Percentiles rank a stretch among this genome's conserved stretches.
phyloP scores from a whole-genome alignment of 345 rosid species.

The Psidium guajava region DNA sequence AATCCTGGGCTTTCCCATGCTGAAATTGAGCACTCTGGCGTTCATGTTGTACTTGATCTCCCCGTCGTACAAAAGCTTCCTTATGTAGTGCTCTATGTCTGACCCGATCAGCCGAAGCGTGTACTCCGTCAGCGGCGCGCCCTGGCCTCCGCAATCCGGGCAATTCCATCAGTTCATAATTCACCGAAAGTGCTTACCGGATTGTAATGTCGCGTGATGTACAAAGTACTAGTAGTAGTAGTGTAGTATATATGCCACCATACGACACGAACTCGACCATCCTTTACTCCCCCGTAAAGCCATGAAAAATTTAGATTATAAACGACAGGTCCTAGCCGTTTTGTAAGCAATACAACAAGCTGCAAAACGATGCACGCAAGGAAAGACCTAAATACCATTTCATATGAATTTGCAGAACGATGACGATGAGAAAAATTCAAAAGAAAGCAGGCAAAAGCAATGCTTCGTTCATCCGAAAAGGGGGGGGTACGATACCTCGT shows the following conservation, averaged over 20 bases:
- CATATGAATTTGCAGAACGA: neutral
- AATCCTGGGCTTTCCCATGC: slow-evolving; percentile 80
- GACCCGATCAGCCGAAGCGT: slow-evolving; percentile 84
- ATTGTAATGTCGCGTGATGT: neutral
- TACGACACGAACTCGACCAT: neutral
- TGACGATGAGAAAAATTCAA: neutral
- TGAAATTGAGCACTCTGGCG: slow-evolving; percentile 71
- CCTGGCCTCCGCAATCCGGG: slow-evolving; percentile 22
- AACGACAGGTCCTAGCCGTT: neutral
- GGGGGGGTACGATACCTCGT: slow-evolving; percentile 37
- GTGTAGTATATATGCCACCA: neutral
- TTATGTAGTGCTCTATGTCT: slow-evolving; percentile 81
- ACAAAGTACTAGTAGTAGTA: neutral
- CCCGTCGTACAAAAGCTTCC: slow-evolving; percentile 76
- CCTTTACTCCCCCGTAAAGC: neutral
- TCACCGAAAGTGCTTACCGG: neutral
- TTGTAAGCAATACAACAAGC: neutral
- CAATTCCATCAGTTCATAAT: neutral
- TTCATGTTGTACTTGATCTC: slow-evolving; percentile 86
- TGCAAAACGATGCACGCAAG: neutral
- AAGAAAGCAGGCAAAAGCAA: neutral
- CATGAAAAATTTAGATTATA: neutral
- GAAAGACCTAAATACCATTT: neutral
- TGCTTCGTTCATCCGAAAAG: neutral
- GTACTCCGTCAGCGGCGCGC: slow-evolving; percentile 87